Evolutionary conservation across 495 filamentous ascomycete genomes (phyloP).

Genomic region (Recurvomyces mirabilis): DNA sequence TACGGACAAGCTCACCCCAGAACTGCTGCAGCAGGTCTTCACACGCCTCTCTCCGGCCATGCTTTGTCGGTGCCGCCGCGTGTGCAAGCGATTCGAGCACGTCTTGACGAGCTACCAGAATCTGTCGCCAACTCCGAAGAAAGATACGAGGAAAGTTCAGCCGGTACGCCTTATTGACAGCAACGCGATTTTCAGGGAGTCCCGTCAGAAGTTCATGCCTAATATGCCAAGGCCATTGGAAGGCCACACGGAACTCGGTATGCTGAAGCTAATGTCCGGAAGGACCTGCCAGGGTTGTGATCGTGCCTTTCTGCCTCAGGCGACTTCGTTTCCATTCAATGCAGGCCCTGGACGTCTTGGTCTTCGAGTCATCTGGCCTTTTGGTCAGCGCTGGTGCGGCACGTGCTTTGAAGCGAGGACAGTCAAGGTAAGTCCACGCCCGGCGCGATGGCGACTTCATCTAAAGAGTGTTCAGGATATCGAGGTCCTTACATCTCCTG

Average conservation of each 20-base stretch:
- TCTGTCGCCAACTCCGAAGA: slow-evolving; percentile 14
- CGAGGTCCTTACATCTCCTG: slow-evolving; percentile 47
- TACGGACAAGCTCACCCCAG: slow-evolving; percentile 20
- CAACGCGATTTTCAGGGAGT: slow-evolving; percentile 49
- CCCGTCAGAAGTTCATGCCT: slow-evolving; percentile 43
- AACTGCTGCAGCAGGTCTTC: slow-evolving; percentile 32
- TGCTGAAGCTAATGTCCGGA: slow-evolving; percentile 50
- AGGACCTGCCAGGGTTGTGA: slow-evolving; percentile 46
- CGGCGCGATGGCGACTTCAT: neutral
- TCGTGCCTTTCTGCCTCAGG: too few species aligned
- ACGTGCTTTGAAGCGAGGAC: slow-evolving; percentile 46
- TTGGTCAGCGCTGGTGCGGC: slow-evolving; percentile 51
- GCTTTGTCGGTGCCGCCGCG: slow-evolving; percentile 27
- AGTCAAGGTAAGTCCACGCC: slow-evolving; percentile 42
- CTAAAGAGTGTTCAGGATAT: slow-evolving; percentile 42
- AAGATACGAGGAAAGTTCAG: slow-evolving; percentile 21
- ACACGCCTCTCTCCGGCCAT: slow-evolving; percentile 21
- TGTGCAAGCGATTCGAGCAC: slow-evolving; percentile 27
- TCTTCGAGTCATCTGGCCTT: slow-evolving; percentile 51
- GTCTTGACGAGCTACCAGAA: slow-evolving; percentile 36
- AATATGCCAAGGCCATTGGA: slow-evolving; percentile 47
- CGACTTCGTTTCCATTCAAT: slow-evolving; percentile 40
- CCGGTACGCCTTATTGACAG: slow-evolving; percentile 33
- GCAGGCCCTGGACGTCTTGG: slow-evolving; percentile 42
- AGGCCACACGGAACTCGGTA: slow-evolving; percentile 45